Base-by-base conservation (phyloP, 768 basidiomycete species). In the Boletus rubropictus region DNA sequence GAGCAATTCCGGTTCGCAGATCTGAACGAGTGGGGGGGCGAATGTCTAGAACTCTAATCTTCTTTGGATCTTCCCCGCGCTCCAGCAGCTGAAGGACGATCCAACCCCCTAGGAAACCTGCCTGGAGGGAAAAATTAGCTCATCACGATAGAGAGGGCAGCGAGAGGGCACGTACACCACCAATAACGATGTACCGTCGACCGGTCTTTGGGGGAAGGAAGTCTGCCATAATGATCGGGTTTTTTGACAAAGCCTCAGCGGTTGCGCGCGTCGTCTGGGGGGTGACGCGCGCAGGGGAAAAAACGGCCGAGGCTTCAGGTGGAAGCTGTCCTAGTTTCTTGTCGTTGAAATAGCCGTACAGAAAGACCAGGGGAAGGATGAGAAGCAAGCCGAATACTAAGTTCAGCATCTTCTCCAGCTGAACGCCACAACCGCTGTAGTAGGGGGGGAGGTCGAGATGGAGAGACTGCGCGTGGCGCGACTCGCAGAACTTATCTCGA, bases 81-180 rank as follows among this genome's bases (percentile, higher is more conserved):
- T 80, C 71, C 4, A 89, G 49, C 2, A 89, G 69, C 36, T 85
- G 79, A 0, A 79, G 69, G 4, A 83, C 80, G 31, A 89, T 81
- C 87, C 87, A 89, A 7, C 84, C 83, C 11, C 86, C 86, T 3
- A 88, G 64, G 49, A 88, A 87, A 1, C 86, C 86, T 4, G 80
- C 78, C 86, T 87, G 28, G 39, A 22, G 21, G 24, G 10, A 42
- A 1, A n/a, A 29, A 31, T 53, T 21, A 42, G 42, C 9, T 20
- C 17, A n/a, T 24, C 5, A 31, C 27, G 22, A 3, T 5, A 1
- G 9, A 10, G 8, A 37, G 33, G 42, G 25, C 21, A 42, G 7
- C 12, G 14, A 25, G 7, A 22, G 7, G 18, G 33, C 36, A 75
- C 78, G 51, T 59, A 85, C 84, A 55, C 87, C 86, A 46, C 87